phyloP scores from a whole-genome alignment of 176 grass and related monocot species.

The Metroxylon sagu region DNA sequence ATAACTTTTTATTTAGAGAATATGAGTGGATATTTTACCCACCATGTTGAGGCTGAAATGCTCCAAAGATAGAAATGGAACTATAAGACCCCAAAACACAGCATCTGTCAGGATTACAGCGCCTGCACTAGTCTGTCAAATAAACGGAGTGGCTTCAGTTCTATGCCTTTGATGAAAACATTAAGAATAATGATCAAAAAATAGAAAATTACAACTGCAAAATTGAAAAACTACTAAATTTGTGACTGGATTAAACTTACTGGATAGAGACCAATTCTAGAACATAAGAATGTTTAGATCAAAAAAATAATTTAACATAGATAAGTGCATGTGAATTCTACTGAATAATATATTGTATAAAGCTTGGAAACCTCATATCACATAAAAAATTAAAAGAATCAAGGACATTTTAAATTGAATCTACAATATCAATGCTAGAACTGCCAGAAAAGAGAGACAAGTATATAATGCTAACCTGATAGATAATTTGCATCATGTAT shows the following conservation, averaged over 20 bases:
- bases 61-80: conserved; percentile 60
- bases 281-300: too few species aligned
- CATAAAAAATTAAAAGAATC: too few species aligned
- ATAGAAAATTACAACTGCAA: not conserved
- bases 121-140: conserved; percentile 65
- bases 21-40: conserved; percentile 5
- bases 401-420: too few species aligned
- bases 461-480: conserved; percentile 38
- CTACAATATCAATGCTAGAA: not conserved
- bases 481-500: conserved; percentile 50
- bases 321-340: too few species aligned
- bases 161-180: conserved; percentile 8
- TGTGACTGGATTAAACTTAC: not conserved
- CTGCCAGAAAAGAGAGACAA: not conserved
- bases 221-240: not conserved
- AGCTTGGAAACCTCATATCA: too few species aligned
- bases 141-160: conserved; percentile 1
- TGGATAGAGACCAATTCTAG: too few species aligned
- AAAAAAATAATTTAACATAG: too few species aligned
- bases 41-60: conserved; percentile 48
- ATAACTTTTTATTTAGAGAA: too few species aligned
- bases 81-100: conserved; percentile 78
- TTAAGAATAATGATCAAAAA: not conserved
- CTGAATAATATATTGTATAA: too few species aligned
- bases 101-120: conserved; percentile 69